Percentiles rank a stretch among this genome's conserved stretches.
Conservation (phyloP, 202 grass and related monocot genomes). For the Dendrocalamus latiflorus region DNA sequence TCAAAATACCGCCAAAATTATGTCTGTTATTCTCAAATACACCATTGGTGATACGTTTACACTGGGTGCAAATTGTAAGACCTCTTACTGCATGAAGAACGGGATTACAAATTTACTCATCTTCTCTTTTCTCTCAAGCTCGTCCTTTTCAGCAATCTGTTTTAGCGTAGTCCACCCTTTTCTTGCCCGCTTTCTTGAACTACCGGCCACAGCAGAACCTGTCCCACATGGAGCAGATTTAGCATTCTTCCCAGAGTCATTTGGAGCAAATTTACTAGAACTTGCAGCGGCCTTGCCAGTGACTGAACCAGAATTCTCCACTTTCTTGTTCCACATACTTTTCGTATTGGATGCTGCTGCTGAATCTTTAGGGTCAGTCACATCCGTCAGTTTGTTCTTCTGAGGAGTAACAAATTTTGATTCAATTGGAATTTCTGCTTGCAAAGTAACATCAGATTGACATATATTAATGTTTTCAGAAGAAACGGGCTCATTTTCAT, state of each 20-base stretch:
- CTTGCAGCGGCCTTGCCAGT: neutral
- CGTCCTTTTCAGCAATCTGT: conserved; percentile 61
- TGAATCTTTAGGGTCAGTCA: neutral
- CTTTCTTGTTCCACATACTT: conserved; percentile 17
- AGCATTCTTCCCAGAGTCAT: neutral
- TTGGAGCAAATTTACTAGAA: conserved; percentile 1
- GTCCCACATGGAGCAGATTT: neutral
- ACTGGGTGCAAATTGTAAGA: neutral
- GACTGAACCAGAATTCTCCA: conserved; percentile 19
- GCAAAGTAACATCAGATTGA: neutral
- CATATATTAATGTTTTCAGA: neutral
- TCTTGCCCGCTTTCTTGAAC: conserved; percentile 68
- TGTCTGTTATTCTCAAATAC: neutral
- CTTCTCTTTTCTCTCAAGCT: conserved; percentile 47
- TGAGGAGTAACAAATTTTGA: conserved; percentile 21
- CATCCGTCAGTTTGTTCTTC: conserved; percentile 18
- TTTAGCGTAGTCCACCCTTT: conserved; percentile 72
- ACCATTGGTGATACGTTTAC: neutral
- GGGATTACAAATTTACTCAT: conserved; percentile 59
- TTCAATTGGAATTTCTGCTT: conserved; percentile 8
- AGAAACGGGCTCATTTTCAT: neutral
- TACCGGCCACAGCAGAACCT: conserved; percentile 19
- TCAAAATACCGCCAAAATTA: neutral
- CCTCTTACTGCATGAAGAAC: conserved; percentile 43
- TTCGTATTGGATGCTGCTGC: conserved; percentile 15